phyloP scores from a whole-genome alignment of 192 early-diverging fungal species.

The Coemansia sp. region DNA sequence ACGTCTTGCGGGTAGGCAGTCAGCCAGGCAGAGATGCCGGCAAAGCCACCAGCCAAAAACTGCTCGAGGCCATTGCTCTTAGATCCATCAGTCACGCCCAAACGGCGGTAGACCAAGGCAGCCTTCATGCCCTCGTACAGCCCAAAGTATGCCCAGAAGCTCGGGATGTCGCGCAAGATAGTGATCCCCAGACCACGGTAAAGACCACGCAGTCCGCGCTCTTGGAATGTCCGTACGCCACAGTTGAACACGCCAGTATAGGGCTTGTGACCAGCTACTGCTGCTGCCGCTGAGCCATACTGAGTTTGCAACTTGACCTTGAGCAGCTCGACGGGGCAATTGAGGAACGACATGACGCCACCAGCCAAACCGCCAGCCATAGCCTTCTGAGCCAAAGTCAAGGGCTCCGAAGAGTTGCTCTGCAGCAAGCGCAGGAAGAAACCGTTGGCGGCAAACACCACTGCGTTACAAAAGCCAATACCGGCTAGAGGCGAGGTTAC shows the following conservation, averaged over 20 bases:
- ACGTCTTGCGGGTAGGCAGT: slow-evolving; percentile 84
- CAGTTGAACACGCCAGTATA: slow-evolving; percentile 50
- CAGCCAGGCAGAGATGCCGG: slow-evolving; percentile 81
- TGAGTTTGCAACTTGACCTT: slow-evolving; percentile 95
- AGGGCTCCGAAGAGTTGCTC: slow-evolving; percentile 55
- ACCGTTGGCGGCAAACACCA: slow-evolving; percentile 82
- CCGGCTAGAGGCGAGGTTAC: slow-evolving; percentile 81
- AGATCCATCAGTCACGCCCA: slow-evolving; percentile 53
- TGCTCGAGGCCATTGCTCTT: slow-evolving; percentile 60
- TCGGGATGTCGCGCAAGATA: slow-evolving; percentile 75
- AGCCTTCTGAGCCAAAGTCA: slow-evolving; percentile 74
- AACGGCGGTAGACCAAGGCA: slow-evolving; percentile 63
- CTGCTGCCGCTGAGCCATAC: slow-evolving; percentile 42
- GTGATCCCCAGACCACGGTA: slow-evolving; percentile 84
- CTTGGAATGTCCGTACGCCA: slow-evolving; percentile 65
- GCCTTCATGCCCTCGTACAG: slow-evolving; percentile 84
- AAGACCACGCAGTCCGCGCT: slow-evolving; percentile 65
- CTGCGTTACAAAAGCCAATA: slow-evolving; percentile 83
- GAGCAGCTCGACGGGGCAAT: slow-evolving; percentile 91
- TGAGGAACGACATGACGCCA: slow-evolving; percentile 80
- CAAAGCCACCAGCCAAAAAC: slow-evolving; percentile 79
- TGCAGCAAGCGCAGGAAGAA: slow-evolving; percentile 65
- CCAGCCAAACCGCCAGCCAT: slow-evolving; percentile 88
- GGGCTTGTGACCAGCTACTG: slow-evolving; percentile 19
- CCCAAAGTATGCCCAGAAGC: slow-evolving; percentile 73